Evolutionary conservation across 2,329 filamentous ascomycete species (phyloP).

Genomic region (Penicillium sp.): DNA sequence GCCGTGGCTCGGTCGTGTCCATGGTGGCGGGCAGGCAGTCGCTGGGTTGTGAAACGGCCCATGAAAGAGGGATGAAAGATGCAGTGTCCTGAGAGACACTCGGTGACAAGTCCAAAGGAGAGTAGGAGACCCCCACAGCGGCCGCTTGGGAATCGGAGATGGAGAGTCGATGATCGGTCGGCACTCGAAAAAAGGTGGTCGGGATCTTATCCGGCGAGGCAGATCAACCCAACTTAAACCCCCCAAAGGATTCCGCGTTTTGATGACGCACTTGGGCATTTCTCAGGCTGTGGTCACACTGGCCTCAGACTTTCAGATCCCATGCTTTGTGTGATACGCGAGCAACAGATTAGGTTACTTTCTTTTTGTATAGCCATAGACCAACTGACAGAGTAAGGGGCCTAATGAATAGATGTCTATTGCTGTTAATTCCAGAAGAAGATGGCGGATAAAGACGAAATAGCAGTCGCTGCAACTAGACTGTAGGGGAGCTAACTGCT

Average conservation of each 20-base stretch:
- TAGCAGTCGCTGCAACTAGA: no score
- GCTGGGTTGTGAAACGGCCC: constrained; percentile 13
- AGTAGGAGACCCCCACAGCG: constrained; percentile 8
- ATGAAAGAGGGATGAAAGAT: constrained; percentile 12
- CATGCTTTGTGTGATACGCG: no score
- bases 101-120: not conserved
- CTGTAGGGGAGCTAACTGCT: no score
- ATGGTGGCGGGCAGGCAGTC: constrained; percentile 24
- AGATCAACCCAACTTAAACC: constrained; percentile 12
- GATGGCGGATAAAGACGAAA: no score
- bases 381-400: no score
- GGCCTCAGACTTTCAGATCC: no score
- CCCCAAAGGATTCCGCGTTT: constrained; percentile 12
- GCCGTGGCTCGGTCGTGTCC: constrained; percentile 30
- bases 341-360: no score
- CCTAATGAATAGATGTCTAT: no score
- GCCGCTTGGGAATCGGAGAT: constrained; percentile 5
- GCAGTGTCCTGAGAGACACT: constrained; percentile 17
- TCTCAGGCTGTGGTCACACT: no score
- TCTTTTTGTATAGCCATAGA: no score
- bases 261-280: constrained; percentile 12
- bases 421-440: no score
- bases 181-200: constrained; percentile 13
- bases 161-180: constrained; percentile 7
- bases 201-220: constrained; percentile 6